A percentile compares a stretch with the other conserved stretches of the same genome.
Evolutionary conservation across 208 protist genomes (phyloP).

Genomic region (Acanthamoeba triangularis): DNA sequence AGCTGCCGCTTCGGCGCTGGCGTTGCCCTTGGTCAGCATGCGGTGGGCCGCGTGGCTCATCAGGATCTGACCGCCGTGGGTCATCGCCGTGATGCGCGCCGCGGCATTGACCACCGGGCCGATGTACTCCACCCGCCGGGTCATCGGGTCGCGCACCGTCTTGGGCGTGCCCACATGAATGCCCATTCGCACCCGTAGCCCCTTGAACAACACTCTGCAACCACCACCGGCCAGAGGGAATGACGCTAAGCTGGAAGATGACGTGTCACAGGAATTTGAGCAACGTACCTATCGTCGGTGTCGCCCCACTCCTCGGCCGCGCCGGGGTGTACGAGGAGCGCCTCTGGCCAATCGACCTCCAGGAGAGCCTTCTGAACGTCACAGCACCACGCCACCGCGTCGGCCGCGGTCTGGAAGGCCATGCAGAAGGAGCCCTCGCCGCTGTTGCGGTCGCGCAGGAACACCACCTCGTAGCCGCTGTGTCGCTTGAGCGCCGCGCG

Average conservation of each 20-base stretch:
- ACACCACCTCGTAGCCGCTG: constrained; percentile 37
- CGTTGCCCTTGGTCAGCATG: background rate
- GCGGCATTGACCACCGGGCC: constrained; percentile 1
- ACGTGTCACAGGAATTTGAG: background rate
- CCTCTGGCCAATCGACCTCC: background rate
- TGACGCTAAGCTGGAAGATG: too few species aligned
- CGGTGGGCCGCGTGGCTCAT: background rate
- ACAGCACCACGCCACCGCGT: constrained; percentile 14
- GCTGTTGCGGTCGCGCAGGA: constrained; percentile 28
- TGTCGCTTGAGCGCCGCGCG: background rate
- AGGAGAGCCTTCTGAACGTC: constrained; percentile 38
- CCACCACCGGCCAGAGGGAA: background rate
- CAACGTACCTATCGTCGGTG: background rate
- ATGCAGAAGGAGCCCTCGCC: constrained; percentile 68
- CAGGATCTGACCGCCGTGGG: constrained; percentile 43
- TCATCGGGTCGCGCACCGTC: constrained; percentile 10
- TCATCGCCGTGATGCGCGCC: constrained; percentile 11
- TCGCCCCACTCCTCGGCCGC: constrained; percentile 38
- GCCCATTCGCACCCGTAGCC: background rate
- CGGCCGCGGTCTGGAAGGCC: constrained; percentile 34
- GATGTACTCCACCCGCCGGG: constrained; percentile 1
- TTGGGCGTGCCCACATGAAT: background rate
- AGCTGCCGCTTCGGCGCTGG: background rate
- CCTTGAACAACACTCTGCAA: background rate
- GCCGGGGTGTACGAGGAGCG: background rate